Conservation (phyloP, 2,329 filamentous ascomycete species). For the Magnaporthiopsis incrustans region DNA sequence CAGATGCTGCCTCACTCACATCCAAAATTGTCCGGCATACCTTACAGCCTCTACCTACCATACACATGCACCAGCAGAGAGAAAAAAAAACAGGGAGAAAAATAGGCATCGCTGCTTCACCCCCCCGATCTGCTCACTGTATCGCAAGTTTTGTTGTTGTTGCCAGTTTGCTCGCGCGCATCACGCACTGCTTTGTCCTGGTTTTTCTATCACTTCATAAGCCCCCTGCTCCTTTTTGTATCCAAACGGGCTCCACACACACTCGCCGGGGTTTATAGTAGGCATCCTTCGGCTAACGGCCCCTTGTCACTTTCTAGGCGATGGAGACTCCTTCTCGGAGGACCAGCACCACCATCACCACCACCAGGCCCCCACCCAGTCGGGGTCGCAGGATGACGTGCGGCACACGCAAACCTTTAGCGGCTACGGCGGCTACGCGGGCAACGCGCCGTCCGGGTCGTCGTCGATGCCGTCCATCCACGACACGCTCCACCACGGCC, state of each 20-base stretch:
- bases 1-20: background rate
- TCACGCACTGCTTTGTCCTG: background rate
- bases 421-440: slow-evolving; percentile 57
- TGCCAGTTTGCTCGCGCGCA: slow-evolving; percentile 17
- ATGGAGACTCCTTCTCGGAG: slow-evolving; percentile 52
- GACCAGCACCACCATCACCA: slow-evolving; percentile 54
- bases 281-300: slow-evolving; percentile 16
- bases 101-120: background rate
- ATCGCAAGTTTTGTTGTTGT: slow-evolving; percentile 15
- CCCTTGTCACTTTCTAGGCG: slow-evolving; percentile 38
- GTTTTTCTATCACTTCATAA: background rate
- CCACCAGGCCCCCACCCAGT: slow-evolving; percentile 37
- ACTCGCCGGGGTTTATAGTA: background rate
- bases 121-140: background rate
- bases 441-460: slow-evolving; percentile 43
- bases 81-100: background rate
- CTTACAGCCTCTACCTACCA: background rate
- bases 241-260: background rate
- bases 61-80: background rate
- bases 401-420: slow-evolving; percentile 68
- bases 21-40: background rate
- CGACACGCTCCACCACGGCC: slow-evolving; percentile 34
- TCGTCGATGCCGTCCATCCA: slow-evolving; percentile 60
- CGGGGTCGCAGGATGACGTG: slow-evolving; percentile 45
- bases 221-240: background rate